A percentile compares a stretch with the other conserved stretches of the same genome.
Conservation (phyloP, 768 basidiomycete genomes). For the Cantharellus cinnabarinus region DNA sequence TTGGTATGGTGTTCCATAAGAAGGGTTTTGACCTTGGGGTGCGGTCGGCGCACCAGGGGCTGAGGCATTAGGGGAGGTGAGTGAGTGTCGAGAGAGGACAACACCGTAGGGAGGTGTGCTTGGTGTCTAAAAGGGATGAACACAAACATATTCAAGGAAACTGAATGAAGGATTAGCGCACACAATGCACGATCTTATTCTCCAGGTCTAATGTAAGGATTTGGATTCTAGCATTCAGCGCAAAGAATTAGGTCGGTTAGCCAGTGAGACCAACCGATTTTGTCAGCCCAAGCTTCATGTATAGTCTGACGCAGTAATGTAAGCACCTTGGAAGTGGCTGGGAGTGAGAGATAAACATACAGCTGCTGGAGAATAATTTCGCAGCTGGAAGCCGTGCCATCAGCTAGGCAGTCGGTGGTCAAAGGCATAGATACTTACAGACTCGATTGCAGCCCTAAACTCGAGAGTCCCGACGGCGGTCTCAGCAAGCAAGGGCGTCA, state of each 20-base stretch:
- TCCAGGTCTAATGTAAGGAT: background rate
- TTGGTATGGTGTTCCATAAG: constrained; percentile 24
- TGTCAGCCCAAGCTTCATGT: constrained; percentile 61
- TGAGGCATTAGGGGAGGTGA: constrained; percentile 3
- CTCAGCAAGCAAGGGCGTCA: constrained; percentile 41
- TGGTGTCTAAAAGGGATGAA: background rate
- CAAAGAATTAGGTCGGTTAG: constrained; percentile 30
- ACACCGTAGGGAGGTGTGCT: constrained; percentile 11
- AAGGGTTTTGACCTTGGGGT: constrained; percentile 4
- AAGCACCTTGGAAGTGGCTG: constrained; percentile 22
- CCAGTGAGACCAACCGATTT: constrained; percentile 37
- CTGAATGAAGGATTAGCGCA: background rate
- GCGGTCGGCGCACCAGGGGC: constrained; percentile 2
- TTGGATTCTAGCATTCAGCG: background rate
- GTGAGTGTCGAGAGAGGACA: background rate
- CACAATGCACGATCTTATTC: background rate
- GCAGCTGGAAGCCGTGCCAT: constrained; percentile 15
- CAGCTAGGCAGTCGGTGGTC: constrained; percentile 21
- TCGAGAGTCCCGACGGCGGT: constrained; percentile 72
- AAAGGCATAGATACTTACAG: constrained; percentile 26
- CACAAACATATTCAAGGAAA: background rate
- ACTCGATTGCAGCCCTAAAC: constrained; percentile 60
- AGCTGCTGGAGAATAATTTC: background rate
- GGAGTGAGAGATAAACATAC: background rate
- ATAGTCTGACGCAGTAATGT: constrained; percentile 22